These are phyloP conservation scores for Cyberlindnera xishuangbannaensis DNA, from an alignment of 805 yeast genomes.

Conservation along the genomic window DNA sequence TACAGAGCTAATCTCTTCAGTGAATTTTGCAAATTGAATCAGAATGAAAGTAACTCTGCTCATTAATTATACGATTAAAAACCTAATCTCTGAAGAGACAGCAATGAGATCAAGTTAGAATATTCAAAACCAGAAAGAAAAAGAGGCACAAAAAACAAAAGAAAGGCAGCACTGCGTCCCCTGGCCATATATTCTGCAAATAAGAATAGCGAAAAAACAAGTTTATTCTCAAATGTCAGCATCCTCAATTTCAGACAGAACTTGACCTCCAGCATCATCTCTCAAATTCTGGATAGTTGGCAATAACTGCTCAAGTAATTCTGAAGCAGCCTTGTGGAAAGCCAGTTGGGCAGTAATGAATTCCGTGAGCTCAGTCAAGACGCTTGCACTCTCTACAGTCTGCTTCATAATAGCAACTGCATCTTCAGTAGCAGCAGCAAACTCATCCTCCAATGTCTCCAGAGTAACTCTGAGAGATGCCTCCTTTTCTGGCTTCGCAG, in stretches of 20 bases:
- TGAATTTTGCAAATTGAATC: no score
- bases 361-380: constrained; percentile 61
- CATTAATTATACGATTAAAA: no score
- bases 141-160: no score
- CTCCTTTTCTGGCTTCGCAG: constrained; percentile 56
- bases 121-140: no score
- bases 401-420: constrained; percentile 80
- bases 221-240: constrained; percentile 15
- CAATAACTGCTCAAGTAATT: constrained; percentile 56
- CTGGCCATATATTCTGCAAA: no score
- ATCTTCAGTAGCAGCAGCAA: constrained; percentile 84
- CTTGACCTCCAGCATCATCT: constrained; percentile 38
- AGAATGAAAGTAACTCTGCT: no score
- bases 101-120: no score
- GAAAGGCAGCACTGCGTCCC: no score
- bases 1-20: no score
- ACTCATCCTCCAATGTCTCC: constrained; percentile 84
- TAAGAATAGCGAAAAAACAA: no score
- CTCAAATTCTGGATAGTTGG: constrained; percentile 58
- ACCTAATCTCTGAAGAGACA: no score
- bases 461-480: constrained; percentile 70
- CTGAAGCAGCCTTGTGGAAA: constrained; percentile 70
- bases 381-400: constrained; percentile 65
- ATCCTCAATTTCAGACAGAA: constrained; percentile 23
- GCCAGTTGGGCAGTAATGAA: constrained; percentile 75